Percentiles rank a stretch among this genome's conserved stretches.
phyloP scores from a whole-genome alignment of 116 monocot genomes.

The Cymodocea nodosa region DNA sequence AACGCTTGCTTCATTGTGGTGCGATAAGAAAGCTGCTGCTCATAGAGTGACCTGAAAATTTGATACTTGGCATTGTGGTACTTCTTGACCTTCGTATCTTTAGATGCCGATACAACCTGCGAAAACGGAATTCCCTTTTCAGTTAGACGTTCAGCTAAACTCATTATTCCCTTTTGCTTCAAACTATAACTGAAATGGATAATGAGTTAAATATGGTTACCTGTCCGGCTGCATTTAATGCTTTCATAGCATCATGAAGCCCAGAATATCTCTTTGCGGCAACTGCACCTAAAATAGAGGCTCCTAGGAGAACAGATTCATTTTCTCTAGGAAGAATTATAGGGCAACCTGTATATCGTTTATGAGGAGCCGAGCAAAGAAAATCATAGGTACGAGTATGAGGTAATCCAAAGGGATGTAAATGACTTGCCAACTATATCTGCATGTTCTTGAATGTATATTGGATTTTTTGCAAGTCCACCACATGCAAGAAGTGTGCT shows the following conservation, averaged over 20 bases:
- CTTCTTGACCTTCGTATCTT: constrained; percentile 58
- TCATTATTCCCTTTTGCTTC: too few species aligned
- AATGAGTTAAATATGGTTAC: constrained; percentile 10
- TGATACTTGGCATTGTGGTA: constrained; percentile 86
- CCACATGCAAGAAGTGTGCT: constrained; percentile 95
- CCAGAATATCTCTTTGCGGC: constrained; percentile 61
- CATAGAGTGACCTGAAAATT: constrained; percentile 73
- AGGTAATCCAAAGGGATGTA: not conserved
- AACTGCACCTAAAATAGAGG: constrained; percentile 89
- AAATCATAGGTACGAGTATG: not conserved
- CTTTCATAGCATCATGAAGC: constrained; percentile 81
- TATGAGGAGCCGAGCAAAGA: not conserved
- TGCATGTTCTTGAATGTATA: constrained; percentile 94
- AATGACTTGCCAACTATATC: constrained; percentile 59
- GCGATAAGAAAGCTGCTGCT: constrained; percentile 71
- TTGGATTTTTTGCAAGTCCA: constrained; percentile 78
- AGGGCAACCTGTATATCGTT: constrained; percentile 42
- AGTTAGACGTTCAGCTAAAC: too few species aligned
- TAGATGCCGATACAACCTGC: constrained; percentile 67
- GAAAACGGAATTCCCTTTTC: not conserved
- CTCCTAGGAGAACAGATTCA: constrained; percentile 86
- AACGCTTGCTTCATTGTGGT: constrained; percentile 55
- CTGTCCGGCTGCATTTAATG: constrained; percentile 82
- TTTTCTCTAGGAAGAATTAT: constrained; percentile 95
- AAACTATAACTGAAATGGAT: too few species aligned